These are phyloP conservation scores for Suhomyces chickasaworum DNA, from an alignment of 1,139 yeast genomes.

Conservation along the genomic window DNA sequence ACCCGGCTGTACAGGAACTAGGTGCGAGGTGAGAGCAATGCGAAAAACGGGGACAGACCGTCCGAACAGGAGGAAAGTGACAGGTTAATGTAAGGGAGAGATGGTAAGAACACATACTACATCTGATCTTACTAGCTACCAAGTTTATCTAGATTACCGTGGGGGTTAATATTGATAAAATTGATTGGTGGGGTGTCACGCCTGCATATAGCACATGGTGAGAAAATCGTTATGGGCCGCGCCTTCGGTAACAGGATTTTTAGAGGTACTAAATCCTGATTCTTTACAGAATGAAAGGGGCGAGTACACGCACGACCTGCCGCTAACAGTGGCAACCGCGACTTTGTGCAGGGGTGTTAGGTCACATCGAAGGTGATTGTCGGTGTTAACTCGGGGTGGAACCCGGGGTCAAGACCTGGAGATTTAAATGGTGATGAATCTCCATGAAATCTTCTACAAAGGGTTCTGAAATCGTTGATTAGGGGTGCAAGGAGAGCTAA, in stretches of 20 bases:
- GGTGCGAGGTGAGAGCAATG: neutral
- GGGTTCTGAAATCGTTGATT: neutral
- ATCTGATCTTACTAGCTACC: no score
- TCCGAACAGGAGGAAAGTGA: neutral
- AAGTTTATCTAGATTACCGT: no score
- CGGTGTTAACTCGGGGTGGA: neutral
- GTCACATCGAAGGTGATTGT: neutral
- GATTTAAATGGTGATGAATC: neutral
- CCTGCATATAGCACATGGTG: neutral
- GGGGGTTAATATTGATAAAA: no score
- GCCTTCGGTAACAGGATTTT: neutral
- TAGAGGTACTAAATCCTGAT: neutral
- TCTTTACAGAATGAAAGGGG: neutral
- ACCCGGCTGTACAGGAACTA: slow-evolving; percentile 1
- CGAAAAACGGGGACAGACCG: neutral
- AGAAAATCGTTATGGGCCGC: neutral
- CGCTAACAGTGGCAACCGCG: neutral
- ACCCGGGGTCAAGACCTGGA: neutral
- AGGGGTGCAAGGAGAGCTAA: slow-evolving; percentile 18
- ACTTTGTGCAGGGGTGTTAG: neutral
- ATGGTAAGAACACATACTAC: neutral
- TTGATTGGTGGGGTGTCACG: no score
- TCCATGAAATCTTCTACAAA: neutral
- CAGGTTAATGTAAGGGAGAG: neutral
- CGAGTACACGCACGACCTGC: slow-evolving; percentile 1